A percentile compares a stretch with the other conserved stretches of the same genome.
Conservation (phyloP, 2,329 filamentous ascomycete genomes). For the Cercospora sp. region DNA sequence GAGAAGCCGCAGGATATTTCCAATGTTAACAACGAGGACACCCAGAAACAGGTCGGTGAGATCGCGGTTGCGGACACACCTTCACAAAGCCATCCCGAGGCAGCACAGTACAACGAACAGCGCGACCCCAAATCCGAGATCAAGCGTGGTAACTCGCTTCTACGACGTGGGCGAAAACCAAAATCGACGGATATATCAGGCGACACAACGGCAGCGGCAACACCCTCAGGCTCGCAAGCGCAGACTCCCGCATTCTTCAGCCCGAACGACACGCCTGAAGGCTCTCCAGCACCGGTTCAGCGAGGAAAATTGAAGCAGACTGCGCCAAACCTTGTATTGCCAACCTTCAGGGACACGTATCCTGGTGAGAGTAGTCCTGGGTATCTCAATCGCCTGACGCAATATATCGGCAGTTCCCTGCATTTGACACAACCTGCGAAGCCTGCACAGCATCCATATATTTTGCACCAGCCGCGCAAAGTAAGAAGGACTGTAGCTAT, state of each 20-base stretch:
- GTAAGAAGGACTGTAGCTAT: conserved; percentile 88
- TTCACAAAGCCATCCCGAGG: conserved; percentile 53
- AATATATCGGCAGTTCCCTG: conserved; percentile 41
- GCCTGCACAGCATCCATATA: conserved; percentile 66
- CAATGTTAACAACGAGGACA: conserved; percentile 57
- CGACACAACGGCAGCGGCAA: conserved; percentile 28
- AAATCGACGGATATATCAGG: conserved; percentile 28
- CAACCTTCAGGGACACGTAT: conserved; percentile 70
- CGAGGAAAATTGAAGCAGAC: conserved; percentile 37
- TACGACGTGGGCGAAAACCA: conserved; percentile 30
- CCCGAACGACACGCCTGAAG: conserved; percentile 34
- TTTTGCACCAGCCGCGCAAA: conserved; percentile 64
- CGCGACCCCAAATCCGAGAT: conserved; percentile 22
- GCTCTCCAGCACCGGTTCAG: conserved; percentile 30
- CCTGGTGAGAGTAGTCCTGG: conserved; percentile 47
- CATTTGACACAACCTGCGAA: conserved; percentile 50
- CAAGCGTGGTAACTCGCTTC: conserved; percentile 29
- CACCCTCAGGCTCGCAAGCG: conserved; percentile 27
- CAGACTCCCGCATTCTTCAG: conserved; percentile 26
- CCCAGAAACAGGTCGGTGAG: conserved; percentile 56
- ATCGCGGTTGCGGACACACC: conserved; percentile 54
- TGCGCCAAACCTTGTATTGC: conserved; percentile 64
- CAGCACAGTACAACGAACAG: conserved; percentile 51
- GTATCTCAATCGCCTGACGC: conserved; percentile 45
- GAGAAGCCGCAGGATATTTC: conserved; percentile 49